Evolutionary conservation across 495 filamentous ascomycete species (phyloP), one percentile per base, ranked within the genome.

Genomic region (Penicillium parvum): DNA sequence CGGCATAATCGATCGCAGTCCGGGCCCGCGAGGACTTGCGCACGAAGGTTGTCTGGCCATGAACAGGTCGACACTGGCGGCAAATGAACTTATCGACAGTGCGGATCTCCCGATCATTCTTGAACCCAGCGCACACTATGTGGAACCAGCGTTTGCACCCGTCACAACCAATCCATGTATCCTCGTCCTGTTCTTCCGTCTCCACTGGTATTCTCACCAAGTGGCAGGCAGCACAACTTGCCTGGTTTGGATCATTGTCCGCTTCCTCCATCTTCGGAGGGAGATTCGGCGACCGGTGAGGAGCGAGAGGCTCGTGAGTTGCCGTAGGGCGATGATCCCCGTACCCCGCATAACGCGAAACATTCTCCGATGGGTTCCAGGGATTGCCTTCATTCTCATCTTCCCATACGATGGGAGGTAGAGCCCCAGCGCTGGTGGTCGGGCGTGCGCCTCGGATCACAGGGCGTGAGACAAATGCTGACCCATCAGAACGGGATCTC

Each of bases 111-210:
- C 77, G 67, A 43, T 81, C 79, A 52, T 72, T 83, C 51, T 83
- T 82, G 52, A 88, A 84, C 4, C 80, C 82, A 14, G 83, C 83
- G 56, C 84, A 88, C 26, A 78, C 73, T 35, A 81, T 83, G 56
- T 88, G 84, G 50, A 80, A 86, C 84, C 84, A 88, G 18, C 66
- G 71, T 50, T 85, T 84, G 58, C 84, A 88, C 22, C 81, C 83
- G 58, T 88, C 83, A 51, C 84, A 88, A 20, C 73, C 78, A 44
- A 88, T 86, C 84, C 84, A 88, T 10, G 78, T 77, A 43, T 74
- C 74, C 40, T 74, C 68, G 20, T 66, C 66, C 46, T 76, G 70
- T 29, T 68, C 73, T 14, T 75, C 73, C 4, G 56, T 63, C 22
- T 66, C 63, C 7, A 68, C 38, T 11, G 69, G 66, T 25, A 73